Evolutionary conservation across 495 filamentous ascomycete species (phyloP).

Genomic region (Aspergillus wentii): DNA sequence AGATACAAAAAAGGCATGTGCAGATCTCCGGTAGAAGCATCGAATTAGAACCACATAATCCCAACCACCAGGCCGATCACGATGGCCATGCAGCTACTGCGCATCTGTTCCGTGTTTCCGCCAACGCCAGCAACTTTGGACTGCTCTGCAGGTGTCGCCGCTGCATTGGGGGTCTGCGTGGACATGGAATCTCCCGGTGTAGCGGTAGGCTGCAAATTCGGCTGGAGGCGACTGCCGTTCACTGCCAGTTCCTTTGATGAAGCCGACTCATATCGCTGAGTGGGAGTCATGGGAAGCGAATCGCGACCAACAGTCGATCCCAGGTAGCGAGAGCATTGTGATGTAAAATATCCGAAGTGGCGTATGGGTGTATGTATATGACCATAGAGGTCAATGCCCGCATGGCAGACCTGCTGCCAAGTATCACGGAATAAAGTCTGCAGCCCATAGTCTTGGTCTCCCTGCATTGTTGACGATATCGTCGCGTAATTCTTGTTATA

Average conservation of each 20-base stretch:
- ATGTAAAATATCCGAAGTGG: too few species aligned
- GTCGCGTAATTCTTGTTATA: conserved; percentile 1
- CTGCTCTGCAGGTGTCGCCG: conserved; percentile 15
- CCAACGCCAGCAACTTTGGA: conserved; percentile 22
- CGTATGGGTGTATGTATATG: too few species aligned
- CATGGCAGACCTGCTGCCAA: conserved; percentile 35
- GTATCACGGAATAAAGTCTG: conserved; percentile 11
- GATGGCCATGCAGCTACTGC: conserved; percentile 40
- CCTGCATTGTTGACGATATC: too few species aligned
- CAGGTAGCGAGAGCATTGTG: too few species aligned
- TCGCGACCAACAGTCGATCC: too few species aligned
- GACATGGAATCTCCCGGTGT: not conserved
- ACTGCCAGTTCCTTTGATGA: too few species aligned
- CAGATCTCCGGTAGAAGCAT: too few species aligned
- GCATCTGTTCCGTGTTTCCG: conserved; percentile 23
- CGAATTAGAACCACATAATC: conserved; percentile 36
- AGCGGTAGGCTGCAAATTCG: not conserved
- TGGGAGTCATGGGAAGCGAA: too few species aligned
- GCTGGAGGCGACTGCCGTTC: not conserved
- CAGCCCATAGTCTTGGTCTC: too few species aligned
- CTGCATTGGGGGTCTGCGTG: conserved; percentile 2
- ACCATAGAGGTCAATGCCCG: conserved; percentile 11
- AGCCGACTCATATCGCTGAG: too few species aligned
- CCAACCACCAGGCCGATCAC: conserved; percentile 36
- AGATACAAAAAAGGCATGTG: too few species aligned